Evolutionary conservation across 345 rosid species (phyloP).

Genomic region (Trapa incisa): DNA sequence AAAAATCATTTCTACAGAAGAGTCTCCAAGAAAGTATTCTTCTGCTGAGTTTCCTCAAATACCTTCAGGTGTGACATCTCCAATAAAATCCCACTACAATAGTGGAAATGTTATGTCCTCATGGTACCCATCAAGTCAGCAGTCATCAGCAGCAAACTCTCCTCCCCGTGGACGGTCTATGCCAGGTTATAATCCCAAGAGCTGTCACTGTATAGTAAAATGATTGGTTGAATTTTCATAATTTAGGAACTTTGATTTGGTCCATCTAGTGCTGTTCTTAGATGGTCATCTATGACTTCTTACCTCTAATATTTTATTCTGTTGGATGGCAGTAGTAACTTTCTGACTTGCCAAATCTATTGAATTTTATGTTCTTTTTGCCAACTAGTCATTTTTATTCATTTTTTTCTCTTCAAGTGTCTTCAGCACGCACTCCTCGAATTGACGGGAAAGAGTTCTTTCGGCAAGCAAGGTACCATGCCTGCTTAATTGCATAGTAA

Average conservation of each 20-base stretch:
- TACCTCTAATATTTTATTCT: too few relatives aligned
- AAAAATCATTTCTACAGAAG: slow-evolving; percentile 45
- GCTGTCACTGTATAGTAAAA: not conserved
- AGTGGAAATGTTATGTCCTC: slow-evolving; percentile 35
- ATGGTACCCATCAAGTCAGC: slow-evolving; percentile 89
- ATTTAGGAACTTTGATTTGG: not conserved
- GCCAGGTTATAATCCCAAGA: slow-evolving; percentile 39
- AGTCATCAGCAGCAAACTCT: slow-evolving; percentile 80
- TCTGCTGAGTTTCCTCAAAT: slow-evolving; percentile 37
- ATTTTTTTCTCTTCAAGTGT: not conserved
- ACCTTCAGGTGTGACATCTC: slow-evolving; percentile 59
- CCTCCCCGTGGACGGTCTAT: slow-evolving; percentile 64
- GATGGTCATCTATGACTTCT: not conserved
- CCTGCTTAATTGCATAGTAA: slow-evolving; percentile 3
- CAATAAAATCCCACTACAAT: slow-evolving; percentile 44
- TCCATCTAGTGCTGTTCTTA: not conserved
- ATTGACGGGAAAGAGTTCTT: slow-evolving; percentile 97
- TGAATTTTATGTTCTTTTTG: slow-evolving; percentile 2
- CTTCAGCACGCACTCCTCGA: slow-evolving; percentile 36
- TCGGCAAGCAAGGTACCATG: slow-evolving; percentile 74
- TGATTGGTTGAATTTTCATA: slow-evolving; percentile 1
- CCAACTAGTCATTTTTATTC: not conserved
- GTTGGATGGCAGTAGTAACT: not conserved
- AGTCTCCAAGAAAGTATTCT: slow-evolving; percentile 65
- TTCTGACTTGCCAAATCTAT: not conserved